Percentiles rank a stretch among this genome's conserved stretches.
Conservation (phyloP, 1,284 basidiomycete species). For the Apiotrichum montevideense region DNA sequence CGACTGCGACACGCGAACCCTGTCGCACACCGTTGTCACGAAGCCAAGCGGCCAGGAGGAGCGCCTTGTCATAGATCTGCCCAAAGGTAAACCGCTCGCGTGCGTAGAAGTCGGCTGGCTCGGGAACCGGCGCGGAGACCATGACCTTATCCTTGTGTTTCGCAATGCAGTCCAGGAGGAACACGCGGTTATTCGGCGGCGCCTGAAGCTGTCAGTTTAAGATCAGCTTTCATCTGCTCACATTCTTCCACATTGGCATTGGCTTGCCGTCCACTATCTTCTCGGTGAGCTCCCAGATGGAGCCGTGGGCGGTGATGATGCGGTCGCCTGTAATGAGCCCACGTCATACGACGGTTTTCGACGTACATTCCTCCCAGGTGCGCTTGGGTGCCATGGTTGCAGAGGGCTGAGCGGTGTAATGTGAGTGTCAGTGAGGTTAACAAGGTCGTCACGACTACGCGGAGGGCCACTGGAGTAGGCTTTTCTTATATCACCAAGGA, state of each 20-base stretch:
- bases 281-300: conserved; percentile 32
- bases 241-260: conserved; percentile 35
- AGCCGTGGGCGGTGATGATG: conserved; percentile 25
- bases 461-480: too few species aligned
- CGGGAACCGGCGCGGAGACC: not conserved
- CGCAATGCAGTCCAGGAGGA: not conserved
- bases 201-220: not conserved
- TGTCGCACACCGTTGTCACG: conserved; percentile 21
- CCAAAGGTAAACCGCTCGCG: conserved; percentile 17
- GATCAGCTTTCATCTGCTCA: conserved; percentile 10
- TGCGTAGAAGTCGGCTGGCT: not conserved
- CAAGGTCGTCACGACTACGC: too few species aligned
- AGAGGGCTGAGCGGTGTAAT: too few species aligned
- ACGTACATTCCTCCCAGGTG: not conserved
- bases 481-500: too few species aligned
- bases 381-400: not conserved
- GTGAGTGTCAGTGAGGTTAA: too few species aligned
- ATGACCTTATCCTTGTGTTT: not conserved
- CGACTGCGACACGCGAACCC: conserved; percentile 29
- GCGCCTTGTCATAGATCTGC: conserved; percentile 19
- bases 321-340: conserved; percentile 12
- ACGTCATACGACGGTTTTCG: not conserved
- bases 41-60: conserved; percentile 24
- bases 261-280: conserved; percentile 21
- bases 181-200: not conserved